Conservation (phyloP, 129 eudicot genomes). For the Flaveria robusta region DNA sequence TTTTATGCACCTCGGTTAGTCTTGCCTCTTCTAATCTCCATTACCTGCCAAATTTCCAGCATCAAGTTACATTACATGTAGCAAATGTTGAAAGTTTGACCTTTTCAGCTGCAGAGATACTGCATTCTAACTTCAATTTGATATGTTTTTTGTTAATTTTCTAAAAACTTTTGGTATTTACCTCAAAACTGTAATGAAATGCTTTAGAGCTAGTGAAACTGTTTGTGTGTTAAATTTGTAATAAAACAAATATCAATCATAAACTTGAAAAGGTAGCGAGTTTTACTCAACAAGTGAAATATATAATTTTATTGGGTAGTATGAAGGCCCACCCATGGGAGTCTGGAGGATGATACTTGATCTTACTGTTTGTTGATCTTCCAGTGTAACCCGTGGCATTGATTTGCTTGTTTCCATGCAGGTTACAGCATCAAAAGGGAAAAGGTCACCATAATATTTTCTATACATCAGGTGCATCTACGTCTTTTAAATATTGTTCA, state of each 20-base stretch:
- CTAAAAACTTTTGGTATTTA: not conserved
- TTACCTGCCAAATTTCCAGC: too few species aligned
- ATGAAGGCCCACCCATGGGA: not conserved
- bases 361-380: not conserved
- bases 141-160: not conserved
- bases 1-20: too few species aligned
- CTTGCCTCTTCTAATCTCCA: too few species aligned
- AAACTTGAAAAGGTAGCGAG: not conserved
- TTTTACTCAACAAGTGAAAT: not conserved
- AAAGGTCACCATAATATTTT: not conserved
- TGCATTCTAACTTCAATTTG: too few species aligned
- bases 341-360: not conserved
- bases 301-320: not conserved
- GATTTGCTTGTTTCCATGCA: too few species aligned
- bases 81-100: too few species aligned
- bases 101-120: too few species aligned
- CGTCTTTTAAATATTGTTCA: not conserved
- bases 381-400: not conserved
- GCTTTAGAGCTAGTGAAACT: not conserved
- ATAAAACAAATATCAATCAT: not conserved
- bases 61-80: too few species aligned
- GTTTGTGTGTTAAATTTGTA: not conserved
- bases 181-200: not conserved
- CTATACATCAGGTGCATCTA: not conserved
- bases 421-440: too few species aligned